Evolutionary conservation across 2,329 filamentous ascomycete species (phyloP).

Genomic region (Cadophora sp.): DNA sequence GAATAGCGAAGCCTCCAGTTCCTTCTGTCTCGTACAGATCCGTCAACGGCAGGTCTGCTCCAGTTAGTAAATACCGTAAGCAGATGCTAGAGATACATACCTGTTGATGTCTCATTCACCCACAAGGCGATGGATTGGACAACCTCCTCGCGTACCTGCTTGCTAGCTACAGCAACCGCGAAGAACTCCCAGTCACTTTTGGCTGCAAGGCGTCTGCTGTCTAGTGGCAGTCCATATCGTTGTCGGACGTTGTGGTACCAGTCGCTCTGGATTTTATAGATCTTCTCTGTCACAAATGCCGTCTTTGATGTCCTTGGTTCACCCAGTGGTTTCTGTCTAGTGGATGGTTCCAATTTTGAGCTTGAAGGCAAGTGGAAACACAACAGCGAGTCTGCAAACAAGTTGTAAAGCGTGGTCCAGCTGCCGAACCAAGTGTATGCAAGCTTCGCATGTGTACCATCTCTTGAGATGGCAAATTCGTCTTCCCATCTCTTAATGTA

Average conservation of each 20-base stretch:
- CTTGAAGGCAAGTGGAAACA: conserved; percentile 71
- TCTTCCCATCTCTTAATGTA: conserved; percentile 73
- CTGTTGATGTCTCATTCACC: conserved; percentile 82
- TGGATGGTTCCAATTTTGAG: conserved; percentile 31
- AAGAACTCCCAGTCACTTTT: conserved; percentile 95
- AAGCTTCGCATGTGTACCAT: conserved; percentile 71
- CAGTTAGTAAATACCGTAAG: conserved; percentile 29
- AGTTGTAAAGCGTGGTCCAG: conserved; percentile 76
- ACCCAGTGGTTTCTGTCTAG: conserved; percentile 39
- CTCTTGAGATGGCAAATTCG: conserved; percentile 65
- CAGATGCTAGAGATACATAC: conserved; percentile 46
- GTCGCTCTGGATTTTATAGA: conserved; percentile 80
- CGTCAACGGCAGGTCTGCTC: conserved; percentile 72
- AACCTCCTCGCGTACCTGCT: conserved; percentile 72
- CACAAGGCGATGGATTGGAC: conserved; percentile 76
- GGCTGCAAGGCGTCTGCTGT: conserved; percentile 82
- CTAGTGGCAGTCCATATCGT: conserved; percentile 81
- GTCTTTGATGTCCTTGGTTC: conserved; percentile 39
- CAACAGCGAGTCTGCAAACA: conserved; percentile 74
- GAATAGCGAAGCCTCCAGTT: conserved; percentile 74
- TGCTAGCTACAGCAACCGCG: conserved; percentile 78
- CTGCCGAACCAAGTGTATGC: conserved; percentile 78
- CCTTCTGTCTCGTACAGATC: conserved; percentile 86
- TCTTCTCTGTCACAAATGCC: conserved; percentile 73
- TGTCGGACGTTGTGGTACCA: conserved; percentile 85